Percentiles rank a stretch among this genome's conserved stretches.
phyloP scores from a whole-genome alignment of 1,284 basidiomycete species.

The Ceratobasidium sp. region DNA sequence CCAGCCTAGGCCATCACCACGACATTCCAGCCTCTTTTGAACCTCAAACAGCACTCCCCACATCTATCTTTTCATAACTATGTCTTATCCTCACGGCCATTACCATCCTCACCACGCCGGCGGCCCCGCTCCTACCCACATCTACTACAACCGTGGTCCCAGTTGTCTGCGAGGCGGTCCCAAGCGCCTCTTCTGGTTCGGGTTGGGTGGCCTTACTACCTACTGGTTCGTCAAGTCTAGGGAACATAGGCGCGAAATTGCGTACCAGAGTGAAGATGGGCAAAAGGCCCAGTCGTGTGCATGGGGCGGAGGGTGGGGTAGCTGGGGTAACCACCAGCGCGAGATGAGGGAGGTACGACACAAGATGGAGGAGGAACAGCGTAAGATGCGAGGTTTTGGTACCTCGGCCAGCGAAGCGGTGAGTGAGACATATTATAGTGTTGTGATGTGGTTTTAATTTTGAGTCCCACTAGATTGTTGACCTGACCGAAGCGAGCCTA shows the following conservation, averaged over 20 bases:
- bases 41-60: background rate
- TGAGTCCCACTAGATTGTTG: constrained; percentile 21
- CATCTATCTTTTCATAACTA: background rate
- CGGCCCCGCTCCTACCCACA: constrained; percentile 20
- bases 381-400: constrained; percentile 18
- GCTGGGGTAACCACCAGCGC: constrained; percentile 33
- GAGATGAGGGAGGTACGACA: constrained; percentile 31
- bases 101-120: constrained; percentile 8
- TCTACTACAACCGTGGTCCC: constrained; percentile 30
- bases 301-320: constrained; percentile 25
- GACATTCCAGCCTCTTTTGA: background rate
- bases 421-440: background rate
- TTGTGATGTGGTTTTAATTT: background rate
- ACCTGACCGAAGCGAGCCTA: constrained; percentile 33
- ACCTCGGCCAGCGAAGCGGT: constrained; percentile 16
- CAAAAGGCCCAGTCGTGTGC: background rate
- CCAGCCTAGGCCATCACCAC: constrained; percentile 7
- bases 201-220: constrained; percentile 20
- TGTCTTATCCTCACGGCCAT: constrained; percentile 36
- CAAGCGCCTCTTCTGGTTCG: constrained; percentile 35
- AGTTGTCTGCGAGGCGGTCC: constrained; percentile 19
- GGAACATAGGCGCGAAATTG: constrained; percentile 30
- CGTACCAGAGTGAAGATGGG: background rate
- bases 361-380: constrained; percentile 36
- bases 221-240: constrained; percentile 36